These are phyloP conservation scores for Myxozyma udenii DNA, from an alignment of 805 yeast species.

Conservation along the genomic window DNA sequence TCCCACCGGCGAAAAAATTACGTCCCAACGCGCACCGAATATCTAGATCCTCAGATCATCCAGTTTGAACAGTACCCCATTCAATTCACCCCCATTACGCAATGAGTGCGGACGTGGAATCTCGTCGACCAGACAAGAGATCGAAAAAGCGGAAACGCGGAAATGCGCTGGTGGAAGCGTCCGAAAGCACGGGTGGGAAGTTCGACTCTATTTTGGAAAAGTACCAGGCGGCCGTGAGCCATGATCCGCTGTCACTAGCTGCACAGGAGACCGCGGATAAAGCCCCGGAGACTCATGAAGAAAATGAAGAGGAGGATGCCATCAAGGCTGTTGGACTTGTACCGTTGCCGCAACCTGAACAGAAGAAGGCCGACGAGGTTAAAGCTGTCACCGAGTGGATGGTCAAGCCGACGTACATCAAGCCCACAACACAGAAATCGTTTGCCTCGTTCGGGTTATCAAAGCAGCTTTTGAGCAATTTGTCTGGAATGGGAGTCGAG, in stretches of 20 bases:
- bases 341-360: conserved; percentile 82
- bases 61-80: too few species aligned
- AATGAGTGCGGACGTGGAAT: too few species aligned
- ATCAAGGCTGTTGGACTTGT: conserved; percentile 41
- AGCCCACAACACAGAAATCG: conserved; percentile 47
- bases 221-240: conserved; percentile 41
- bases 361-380: conserved; percentile 43
- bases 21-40: too few species aligned
- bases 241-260: conserved; percentile 4
- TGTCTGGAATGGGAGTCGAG: conserved; percentile 46
- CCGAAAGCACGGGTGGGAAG: conserved; percentile 38
- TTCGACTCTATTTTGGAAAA: conserved; percentile 54
- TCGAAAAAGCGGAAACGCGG: conserved; percentile 10
- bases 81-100: too few species aligned
- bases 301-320: conserved; percentile 20
- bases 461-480: conserved; percentile 46
- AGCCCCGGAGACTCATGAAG: conserved; percentile 18
- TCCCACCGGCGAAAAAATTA: not conserved
- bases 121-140: too few species aligned
- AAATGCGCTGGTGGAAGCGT: not conserved
- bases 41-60: too few species aligned
- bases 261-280: conserved; percentile 2
- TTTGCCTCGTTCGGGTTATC: conserved; percentile 51
- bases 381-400: conserved; percentile 55
- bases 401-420: conserved; percentile 57